Evolutionary conservation across 768 basidiomycete species (phyloP).

Genomic region (Mycena epipterygia): DNA sequence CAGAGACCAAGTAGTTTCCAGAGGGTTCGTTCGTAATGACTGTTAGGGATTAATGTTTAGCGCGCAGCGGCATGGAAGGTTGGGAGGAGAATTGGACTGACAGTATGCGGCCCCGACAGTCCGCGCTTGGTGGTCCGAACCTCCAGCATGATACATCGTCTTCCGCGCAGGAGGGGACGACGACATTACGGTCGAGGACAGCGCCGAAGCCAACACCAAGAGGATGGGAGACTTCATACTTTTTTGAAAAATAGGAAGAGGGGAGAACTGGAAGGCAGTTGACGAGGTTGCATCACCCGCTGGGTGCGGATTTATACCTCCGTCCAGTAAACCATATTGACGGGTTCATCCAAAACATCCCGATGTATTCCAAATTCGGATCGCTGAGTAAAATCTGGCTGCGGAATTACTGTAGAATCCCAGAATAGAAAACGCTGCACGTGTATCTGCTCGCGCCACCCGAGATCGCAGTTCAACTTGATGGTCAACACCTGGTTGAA

Average conservation of each 20-base stretch:
- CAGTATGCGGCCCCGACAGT: slow-evolving; percentile 33
- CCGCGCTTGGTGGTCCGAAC: neutral
- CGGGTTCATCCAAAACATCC: no score
- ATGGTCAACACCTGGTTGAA: no score
- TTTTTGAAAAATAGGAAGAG: neutral
- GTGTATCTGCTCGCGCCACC: neutral
- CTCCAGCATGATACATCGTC: neutral
- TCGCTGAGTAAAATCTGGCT: slow-evolving; percentile 8
- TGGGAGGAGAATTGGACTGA: neutral
- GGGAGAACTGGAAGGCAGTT: neutral
- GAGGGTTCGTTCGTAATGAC: slow-evolving; percentile 54
- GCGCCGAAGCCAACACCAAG: neutral
- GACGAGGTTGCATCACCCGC: neutral
- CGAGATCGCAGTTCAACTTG: no score
- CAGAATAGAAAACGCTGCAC: neutral
- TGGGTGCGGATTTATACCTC: neutral
- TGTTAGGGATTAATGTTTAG: slow-evolving; percentile 23
- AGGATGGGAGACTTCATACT: slow-evolving; percentile 14
- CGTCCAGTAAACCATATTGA: neutral
- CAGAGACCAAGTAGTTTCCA: slow-evolving; percentile 51
- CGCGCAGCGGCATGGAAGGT: neutral
- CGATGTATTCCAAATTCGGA: neutral
- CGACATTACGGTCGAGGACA: slow-evolving; percentile 4
- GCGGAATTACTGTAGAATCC: neutral
- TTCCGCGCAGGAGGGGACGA: neutral